Conservation (phyloP, 805 yeast genomes). For the Metschnikowia dekortorum region DNA sequence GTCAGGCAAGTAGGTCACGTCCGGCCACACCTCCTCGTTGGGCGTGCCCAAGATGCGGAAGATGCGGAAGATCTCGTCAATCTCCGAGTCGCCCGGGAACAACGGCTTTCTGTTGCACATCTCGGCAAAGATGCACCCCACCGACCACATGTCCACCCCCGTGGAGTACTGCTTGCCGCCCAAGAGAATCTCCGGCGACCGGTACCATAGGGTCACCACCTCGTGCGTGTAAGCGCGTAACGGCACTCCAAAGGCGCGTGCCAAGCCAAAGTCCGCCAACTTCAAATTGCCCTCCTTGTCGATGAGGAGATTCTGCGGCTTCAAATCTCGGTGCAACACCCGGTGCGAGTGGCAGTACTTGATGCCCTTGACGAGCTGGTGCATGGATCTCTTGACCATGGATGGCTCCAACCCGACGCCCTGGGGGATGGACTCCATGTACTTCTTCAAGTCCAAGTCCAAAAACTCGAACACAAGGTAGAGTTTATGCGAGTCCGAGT, state of each 20-base stretch:
- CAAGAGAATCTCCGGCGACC: slow-evolving; percentile 91
- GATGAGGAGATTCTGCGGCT: slow-evolving; percentile 92
- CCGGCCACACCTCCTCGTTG: slow-evolving; percentile 91
- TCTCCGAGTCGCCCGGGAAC: slow-evolving; percentile 97
- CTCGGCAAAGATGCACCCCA: slow-evolving; percentile 96
- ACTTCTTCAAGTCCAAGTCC: slow-evolving; percentile 91
- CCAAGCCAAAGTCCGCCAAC: slow-evolving; percentile 78
- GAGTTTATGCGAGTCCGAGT: slow-evolving; percentile 86
- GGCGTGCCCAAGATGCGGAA: slow-evolving; percentile 94
- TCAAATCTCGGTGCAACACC: slow-evolving; percentile 90
- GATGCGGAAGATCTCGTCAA: slow-evolving; percentile 92
- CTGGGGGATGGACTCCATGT: slow-evolving; percentile 92
- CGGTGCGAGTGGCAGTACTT: slow-evolving; percentile 93
- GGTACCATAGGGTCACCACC: slow-evolving; percentile 96
- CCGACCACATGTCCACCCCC: slow-evolving; percentile 98
- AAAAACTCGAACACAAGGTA: slow-evolving; percentile 90
- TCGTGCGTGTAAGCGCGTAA: slow-evolving; percentile 96
- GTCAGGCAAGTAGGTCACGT: slow-evolving; percentile 85
- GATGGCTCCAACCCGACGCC: slow-evolving; percentile 87
- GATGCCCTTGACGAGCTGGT: slow-evolving; percentile 86
- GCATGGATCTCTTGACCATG: slow-evolving; percentile 89
- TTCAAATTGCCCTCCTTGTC: slow-evolving; percentile 89
- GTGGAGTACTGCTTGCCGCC: slow-evolving; percentile 98
- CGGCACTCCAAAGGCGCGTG: slow-evolving; percentile 97
- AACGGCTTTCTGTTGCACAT: slow-evolving; percentile 94